A percentile compares a stretch with the other conserved stretches of the same genome.
These are phyloP conservation scores for Coemansia sp. DNA, from an alignment of 192 early-diverging fungal species.

Conservation along the genomic window DNA sequence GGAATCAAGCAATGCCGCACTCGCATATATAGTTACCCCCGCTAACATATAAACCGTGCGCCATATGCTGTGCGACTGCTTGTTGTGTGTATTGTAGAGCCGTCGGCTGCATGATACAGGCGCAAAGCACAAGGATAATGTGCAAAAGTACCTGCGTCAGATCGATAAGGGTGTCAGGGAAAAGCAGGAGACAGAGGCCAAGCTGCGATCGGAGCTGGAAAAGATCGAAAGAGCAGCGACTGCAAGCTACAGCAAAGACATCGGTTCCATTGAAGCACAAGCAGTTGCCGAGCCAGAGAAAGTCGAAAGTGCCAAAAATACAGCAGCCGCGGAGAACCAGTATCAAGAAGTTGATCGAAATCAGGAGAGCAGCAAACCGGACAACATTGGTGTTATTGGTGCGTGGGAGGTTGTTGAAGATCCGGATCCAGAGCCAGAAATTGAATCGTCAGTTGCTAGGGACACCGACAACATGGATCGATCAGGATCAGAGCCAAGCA, in stretches of 20 bases:
- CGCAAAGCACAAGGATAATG: conserved; percentile 81
- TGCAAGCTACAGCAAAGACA: conserved; percentile 28
- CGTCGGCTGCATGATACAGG: conserved; percentile 74
- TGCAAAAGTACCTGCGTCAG: conserved; percentile 72
- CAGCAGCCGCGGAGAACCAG: background rate
- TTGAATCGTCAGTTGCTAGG: background rate
- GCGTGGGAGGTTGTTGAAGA: conserved; percentile 52
- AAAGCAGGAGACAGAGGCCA: conserved; percentile 58
- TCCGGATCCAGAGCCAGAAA: background rate
- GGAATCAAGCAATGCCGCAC: background rate
- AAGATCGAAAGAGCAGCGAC: conserved; percentile 64
- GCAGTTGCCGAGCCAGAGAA: background rate
- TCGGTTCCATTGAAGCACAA: background rate
- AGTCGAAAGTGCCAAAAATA: background rate
- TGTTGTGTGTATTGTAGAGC: conserved; percentile 42
- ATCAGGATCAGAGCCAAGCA: background rate
- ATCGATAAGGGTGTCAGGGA: conserved; percentile 61
- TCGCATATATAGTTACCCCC: background rate
- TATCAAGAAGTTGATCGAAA: background rate
- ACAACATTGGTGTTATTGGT: conserved; percentile 33
- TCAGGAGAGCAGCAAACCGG: conserved; percentile 1
- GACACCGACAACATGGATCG: background rate
- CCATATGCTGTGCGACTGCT: too few species aligned
- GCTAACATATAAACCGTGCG: too few species aligned
- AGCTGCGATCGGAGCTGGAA: conserved; percentile 64